Percentiles rank a stretch among this genome's conserved stretches.
These are phyloP conservation scores for Sporothrix brasiliensis DNA, from an alignment of 2,329 filamentous ascomycete genomes.

Conservation along the genomic window DNA sequence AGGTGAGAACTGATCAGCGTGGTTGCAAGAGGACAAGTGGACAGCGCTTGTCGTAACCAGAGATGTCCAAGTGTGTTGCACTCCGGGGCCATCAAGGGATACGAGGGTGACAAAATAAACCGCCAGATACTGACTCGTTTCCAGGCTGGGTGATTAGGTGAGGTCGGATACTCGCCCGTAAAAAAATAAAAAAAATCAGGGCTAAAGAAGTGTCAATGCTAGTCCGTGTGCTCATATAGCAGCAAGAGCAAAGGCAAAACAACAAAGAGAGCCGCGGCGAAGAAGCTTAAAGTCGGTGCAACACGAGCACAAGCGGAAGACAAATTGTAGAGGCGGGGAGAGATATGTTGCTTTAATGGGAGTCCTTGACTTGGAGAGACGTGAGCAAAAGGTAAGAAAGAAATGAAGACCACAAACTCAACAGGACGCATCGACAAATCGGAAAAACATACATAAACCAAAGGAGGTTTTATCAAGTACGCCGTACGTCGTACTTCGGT, in stretches of 20 bases:
- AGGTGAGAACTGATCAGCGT: constrained; percentile 5
- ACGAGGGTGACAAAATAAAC: background rate
- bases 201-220: constrained; percentile 22
- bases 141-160: background rate
- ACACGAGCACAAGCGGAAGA: background rate
- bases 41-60: background rate
- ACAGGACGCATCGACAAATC: background rate
- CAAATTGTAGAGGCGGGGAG: background rate
- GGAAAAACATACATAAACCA: background rate
- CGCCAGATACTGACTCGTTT: background rate
- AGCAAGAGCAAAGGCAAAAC: background rate
- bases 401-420: background rate
- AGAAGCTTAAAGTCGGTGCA: background rate
- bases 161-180: background rate
- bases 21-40: background rate
- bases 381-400: background rate
- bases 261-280: background rate
- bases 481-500: too few species aligned
- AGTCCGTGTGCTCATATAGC: background rate
- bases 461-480: background rate
- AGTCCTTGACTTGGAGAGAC: background rate
- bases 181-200: background rate
- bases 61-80: constrained; percentile 9
- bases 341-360: background rate
- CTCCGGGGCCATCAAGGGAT: constrained; percentile 7